A percentile compares a stretch with the other conserved stretches of the same genome.
phyloP scores from a whole-genome alignment of 805 yeast species.

The Monosporozyma unispora region DNA sequence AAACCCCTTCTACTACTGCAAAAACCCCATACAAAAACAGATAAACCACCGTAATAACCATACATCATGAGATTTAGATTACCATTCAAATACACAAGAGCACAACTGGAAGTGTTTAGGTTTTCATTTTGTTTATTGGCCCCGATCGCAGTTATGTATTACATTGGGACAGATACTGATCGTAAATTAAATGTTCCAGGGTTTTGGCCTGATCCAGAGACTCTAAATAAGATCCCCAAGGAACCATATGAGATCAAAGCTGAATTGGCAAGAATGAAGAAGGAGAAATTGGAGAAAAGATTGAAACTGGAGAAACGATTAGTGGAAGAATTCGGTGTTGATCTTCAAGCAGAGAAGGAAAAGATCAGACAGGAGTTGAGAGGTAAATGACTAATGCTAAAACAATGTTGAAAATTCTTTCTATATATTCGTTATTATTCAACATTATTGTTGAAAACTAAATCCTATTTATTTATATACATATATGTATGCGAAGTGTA shows the following conservation, averaged over 20 bases:
- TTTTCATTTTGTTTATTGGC: conserved; percentile 78
- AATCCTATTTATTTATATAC: background rate
- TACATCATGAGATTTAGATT: conserved; percentile 12
- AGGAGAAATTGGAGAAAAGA: conserved; percentile 66
- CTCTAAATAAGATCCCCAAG: conserved; percentile 84
- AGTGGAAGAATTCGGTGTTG: conserved; percentile 53
- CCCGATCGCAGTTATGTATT: conserved; percentile 89
- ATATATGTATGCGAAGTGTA: background rate
- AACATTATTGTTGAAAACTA: background rate
- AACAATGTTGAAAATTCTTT: background rate
- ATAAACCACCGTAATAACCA: background rate
- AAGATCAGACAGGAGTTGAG: conserved; percentile 23
- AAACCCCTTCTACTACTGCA: background rate
- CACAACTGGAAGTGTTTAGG: conserved; percentile 47
- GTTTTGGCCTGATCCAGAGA: conserved; percentile 94
- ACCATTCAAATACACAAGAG: conserved; percentile 34
- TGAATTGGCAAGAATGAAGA: conserved; percentile 78
- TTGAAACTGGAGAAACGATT: conserved; percentile 65
- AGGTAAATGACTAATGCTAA: background rate
- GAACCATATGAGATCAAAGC: conserved; percentile 88
- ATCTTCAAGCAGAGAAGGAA: conserved; percentile 23
- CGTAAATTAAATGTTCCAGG: conserved; percentile 84
- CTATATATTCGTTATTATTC: background rate
- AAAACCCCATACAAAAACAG: background rate
- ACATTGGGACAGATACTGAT: conserved; percentile 85